A percentile compares a stretch with the other conserved stretches of the same genome.
These are phyloP conservation scores for Ettlia oleoabundans DNA, from an alignment of 139 green algal genomes.

Conservation along the genomic window DNA sequence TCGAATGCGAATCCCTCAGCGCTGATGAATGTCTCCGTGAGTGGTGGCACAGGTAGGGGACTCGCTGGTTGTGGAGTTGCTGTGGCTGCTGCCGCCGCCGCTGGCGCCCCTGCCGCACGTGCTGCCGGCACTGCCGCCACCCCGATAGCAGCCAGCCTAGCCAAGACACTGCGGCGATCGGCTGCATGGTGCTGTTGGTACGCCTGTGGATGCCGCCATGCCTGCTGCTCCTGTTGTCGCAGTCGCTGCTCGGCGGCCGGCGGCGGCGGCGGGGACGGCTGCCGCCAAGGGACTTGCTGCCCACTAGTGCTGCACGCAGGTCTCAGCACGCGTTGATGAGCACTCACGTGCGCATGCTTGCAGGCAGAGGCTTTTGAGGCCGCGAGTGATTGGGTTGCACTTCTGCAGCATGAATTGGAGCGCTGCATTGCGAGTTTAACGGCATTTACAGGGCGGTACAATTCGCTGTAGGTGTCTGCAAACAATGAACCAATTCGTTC, in stretches of 20 bases:
- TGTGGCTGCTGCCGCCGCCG: neutral
- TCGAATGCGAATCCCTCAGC: conserved; percentile 38
- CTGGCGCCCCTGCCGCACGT: neutral
- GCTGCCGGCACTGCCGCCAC: neutral
- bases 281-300: too few species aligned
- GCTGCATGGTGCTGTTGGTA: neutral
- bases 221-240: neutral
- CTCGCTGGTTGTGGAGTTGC: neutral
- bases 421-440: too few species aligned
- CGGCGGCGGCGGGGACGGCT: neutral
- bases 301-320: too few species aligned
- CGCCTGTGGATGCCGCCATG: neutral
- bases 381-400: too few species aligned
- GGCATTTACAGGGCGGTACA: too few species aligned
- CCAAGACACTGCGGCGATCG: neutral
- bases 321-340: too few species aligned
- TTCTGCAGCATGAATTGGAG: too few species aligned
- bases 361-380: too few species aligned
- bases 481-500: too few species aligned
- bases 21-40: conserved; percentile 19
- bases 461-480: too few species aligned
- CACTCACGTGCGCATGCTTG: too few species aligned
- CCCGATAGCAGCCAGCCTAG: neutral
- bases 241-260: too few species aligned
- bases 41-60: conserved; percentile 8